Evolutionary conservation across 1,284 basidiomycete species (phyloP), one percentile per base, ranked within the genome.

Genomic region (Cryptococcus wingfieldii): DNA sequence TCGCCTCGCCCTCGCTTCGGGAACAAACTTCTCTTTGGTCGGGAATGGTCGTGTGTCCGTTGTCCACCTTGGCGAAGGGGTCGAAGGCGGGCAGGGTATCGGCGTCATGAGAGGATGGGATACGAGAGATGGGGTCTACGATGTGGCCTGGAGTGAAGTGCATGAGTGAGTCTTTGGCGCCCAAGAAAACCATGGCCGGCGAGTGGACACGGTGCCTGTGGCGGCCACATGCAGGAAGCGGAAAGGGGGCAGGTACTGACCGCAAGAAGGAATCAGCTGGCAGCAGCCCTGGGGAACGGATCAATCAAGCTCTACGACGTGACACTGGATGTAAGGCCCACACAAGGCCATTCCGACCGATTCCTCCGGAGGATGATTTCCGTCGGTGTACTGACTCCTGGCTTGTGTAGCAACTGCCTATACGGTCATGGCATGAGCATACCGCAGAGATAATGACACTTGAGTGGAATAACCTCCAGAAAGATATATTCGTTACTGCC

Each of bases 391-490:
- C 39, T 52, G 34, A 44, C 28, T 18, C 31, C 9, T 43, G 16
- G 23, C 13, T 19, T 23, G 5, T 14, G n/a, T 53, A 76, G 68
- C 68, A 65, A 6, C 63, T 68, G 1, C 95, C 95, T 0, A 88
- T 98, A 56, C 84, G 86, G 55, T 85, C 85, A 50, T 98, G 94
- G 94, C 86, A 90, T 63, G 95, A 98, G 76, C 95, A 98, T 73
- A 83, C 85, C 6, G 83, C 87, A 45, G 95, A 98, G 71, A 90
- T 93, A 6, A 94, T 91, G 78, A 88, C 88, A n/a, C 84, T 97
- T 12, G 91, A 98, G 75, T 98, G 95, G 95, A 94, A 89, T 62
- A 98, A 97, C 74, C 77, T 96, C 57, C 86, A 89, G 65, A 98
- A 98, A 75, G 87, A 91, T 59, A 81, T 84, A 1, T 98, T 98